Conservation (phyloP, 2,329 filamentous ascomycete species). For the Pseudogymnoascus sp. region DNA sequence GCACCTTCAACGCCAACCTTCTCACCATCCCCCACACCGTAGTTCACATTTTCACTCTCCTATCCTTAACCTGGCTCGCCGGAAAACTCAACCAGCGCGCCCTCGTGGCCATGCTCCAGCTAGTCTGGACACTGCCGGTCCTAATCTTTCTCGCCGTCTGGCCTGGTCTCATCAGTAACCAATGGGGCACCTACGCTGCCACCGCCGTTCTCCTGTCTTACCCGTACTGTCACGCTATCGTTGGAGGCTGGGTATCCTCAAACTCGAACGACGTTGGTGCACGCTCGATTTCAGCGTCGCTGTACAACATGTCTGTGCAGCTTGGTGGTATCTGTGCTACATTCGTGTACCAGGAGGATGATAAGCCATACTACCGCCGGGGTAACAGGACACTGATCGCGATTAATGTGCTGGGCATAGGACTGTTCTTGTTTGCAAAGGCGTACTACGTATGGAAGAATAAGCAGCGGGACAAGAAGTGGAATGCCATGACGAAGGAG, state of each 20-base stretch:
- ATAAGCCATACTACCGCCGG: slow-evolving; percentile 42
- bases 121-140: slow-evolving; percentile 36
- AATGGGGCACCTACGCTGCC: slow-evolving; percentile 33
- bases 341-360: slow-evolving; percentile 38
- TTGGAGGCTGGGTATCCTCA: slow-evolving; percentile 38
- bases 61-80: slow-evolving; percentile 40
- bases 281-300: slow-evolving; percentile 52
- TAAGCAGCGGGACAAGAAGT: slow-evolving; percentile 33
- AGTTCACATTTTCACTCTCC: slow-evolving; percentile 37
- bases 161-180: slow-evolving; percentile 21
- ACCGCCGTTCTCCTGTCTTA: slow-evolving; percentile 25
- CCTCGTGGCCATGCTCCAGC: slow-evolving; percentile 29
- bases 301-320: slow-evolving; percentile 50
- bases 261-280: slow-evolving; percentile 58
- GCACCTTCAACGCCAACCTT: slow-evolving; percentile 38
- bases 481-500: slow-evolving; percentile 38
- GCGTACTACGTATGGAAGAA: slow-evolving; percentile 42
- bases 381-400: slow-evolving; percentile 49
- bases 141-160: slow-evolving; percentile 30
- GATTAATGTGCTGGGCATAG: slow-evolving; percentile 38
- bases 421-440: slow-evolving; percentile 38
- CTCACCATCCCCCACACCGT: slow-evolving; percentile 40
- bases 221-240: slow-evolving; percentile 26
- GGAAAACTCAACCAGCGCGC: slow-evolving; percentile 34
- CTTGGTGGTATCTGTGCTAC: slow-evolving; percentile 34